These are phyloP conservation scores for Ceratobasidium sp. DNA, from an alignment of 1,284 basidiomycete species.

Conservation along the genomic window DNA sequence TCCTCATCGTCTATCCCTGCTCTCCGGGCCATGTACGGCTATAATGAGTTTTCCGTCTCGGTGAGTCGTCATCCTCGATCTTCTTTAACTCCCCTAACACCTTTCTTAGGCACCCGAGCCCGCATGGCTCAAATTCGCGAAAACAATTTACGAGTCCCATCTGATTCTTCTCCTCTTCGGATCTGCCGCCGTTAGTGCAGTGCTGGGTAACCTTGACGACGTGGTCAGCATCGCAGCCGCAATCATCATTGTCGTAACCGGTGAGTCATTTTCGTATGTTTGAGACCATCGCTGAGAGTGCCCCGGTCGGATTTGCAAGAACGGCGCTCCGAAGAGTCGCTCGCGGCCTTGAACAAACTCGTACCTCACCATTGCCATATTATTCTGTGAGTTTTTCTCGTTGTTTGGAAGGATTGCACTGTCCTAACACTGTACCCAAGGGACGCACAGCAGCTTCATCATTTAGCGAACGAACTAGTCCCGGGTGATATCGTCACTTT, in stretches of 20 bases:
- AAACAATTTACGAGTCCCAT: conserved; percentile 94
- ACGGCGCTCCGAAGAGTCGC: conserved; percentile 91
- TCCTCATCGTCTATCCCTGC: conserved; percentile 69
- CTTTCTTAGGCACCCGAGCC: conserved; percentile 71
- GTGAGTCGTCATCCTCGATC: not conserved
- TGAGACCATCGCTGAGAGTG: not conserved
- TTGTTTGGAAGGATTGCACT: conserved; percentile 28
- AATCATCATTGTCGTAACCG: conserved; percentile 91
- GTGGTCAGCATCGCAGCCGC: conserved; percentile 95
- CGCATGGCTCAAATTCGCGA: conserved; percentile 84
- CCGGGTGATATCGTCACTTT: conserved; percentile 95
- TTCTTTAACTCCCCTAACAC: not conserved
- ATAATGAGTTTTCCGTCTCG: conserved; percentile 93
- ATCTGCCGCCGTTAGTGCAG: conserved; percentile 84
- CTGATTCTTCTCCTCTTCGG: conserved; percentile 90
- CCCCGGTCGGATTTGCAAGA: conserved; percentile 95
- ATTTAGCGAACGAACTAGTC: conserved; percentile 93
- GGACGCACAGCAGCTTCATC: conserved; percentile 76
- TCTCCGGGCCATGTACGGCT: conserved; percentile 78
- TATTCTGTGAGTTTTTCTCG: conserved; percentile 66
- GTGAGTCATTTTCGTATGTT: conserved; percentile 57
- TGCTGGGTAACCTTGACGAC: conserved; percentile 95
- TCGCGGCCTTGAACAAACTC: conserved; percentile 95
- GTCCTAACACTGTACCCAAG: conserved; percentile 53
- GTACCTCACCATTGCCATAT: conserved; percentile 97